phyloP scores from a whole-genome alignment of 2,329 filamentous ascomycete species.

The Scytalidium lignicola region DNA sequence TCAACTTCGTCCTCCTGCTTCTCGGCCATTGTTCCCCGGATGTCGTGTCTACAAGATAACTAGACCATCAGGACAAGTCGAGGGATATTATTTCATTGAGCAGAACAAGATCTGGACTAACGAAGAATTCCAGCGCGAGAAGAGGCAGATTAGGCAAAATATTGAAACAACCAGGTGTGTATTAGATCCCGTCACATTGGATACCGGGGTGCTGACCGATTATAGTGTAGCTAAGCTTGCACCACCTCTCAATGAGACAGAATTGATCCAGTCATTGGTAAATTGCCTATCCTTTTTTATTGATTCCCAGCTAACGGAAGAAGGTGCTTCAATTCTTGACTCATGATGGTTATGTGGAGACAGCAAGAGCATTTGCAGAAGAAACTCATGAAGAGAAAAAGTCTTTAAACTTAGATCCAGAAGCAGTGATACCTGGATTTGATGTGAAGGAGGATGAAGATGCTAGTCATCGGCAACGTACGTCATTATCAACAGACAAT shows the following conservation, averaged over 20 bases:
- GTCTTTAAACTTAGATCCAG: slow-evolving; percentile 57
- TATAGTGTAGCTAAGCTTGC: slow-evolving; percentile 38
- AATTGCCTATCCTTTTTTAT: slow-evolving; percentile 15
- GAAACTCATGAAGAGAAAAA: slow-evolving; percentile 72
- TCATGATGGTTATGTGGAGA: slow-evolving; percentile 94
- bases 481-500: slow-evolving; percentile 27
- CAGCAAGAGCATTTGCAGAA: slow-evolving; percentile 78
- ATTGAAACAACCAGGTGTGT: slow-evolving; percentile 47
- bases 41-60: too few species aligned
- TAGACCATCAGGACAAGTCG: too few species aligned
- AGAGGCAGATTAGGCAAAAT: slow-evolving; percentile 29
- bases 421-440: slow-evolving; percentile 49
- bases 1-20: background rate
- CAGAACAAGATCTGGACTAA: background rate
- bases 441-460: slow-evolving; percentile 78
- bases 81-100: too few species aligned
- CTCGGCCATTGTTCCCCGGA: too few species aligned
- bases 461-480: slow-evolving; percentile 81
- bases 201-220: slow-evolving; percentile 5
- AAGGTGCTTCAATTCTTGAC: slow-evolving; percentile 78
- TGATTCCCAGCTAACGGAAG: slow-evolving; percentile 2
- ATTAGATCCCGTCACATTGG: background rate
- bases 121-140: slow-evolving; percentile 19
- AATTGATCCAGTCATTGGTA: slow-evolving; percentile 76
- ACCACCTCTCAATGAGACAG: slow-evolving; percentile 64